These are phyloP conservation scores for Coemansia sp. DNA, from an alignment of 192 early-diverging fungal genomes.

Conservation along the genomic window DNA sequence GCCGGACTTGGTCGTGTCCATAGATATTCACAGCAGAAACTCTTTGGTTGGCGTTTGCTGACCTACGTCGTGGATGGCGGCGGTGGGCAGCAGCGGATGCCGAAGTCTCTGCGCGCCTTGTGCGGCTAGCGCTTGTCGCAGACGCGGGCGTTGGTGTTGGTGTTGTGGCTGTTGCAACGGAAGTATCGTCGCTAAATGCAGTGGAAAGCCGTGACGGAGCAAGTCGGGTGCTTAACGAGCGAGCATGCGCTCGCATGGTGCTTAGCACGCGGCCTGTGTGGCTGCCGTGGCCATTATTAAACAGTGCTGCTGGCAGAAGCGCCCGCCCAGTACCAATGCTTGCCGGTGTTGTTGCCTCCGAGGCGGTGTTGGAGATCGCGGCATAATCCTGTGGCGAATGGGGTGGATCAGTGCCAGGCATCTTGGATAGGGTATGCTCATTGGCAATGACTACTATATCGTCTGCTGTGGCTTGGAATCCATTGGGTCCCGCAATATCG, in stretches of 20 bases:
- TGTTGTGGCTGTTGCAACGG: constrained; percentile 1
- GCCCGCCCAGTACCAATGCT: constrained; percentile 24
- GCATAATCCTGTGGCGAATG: background rate
- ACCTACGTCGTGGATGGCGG: constrained; percentile 10
- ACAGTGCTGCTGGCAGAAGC: constrained; percentile 6
- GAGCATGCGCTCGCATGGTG: constrained; percentile 39
- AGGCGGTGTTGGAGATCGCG: constrained; percentile 3
- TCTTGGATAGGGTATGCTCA: background rate
- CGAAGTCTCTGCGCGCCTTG: constrained; percentile 18
- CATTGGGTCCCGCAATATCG: background rate
- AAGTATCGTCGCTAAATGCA: constrained; percentile 26
- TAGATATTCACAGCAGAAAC: constrained; percentile 24
- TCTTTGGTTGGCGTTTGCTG: constrained; percentile 5
- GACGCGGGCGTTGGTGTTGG: constrained; percentile 1
- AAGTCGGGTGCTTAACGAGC: constrained; percentile 39
- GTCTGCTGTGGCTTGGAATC: background rate
- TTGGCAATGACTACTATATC: background rate
- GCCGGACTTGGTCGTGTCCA: constrained; percentile 32
- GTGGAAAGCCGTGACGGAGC: constrained; percentile 26
- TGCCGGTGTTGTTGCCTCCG: constrained; percentile 23
- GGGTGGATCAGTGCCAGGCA: background rate
- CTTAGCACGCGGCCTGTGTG: constrained; percentile 14
- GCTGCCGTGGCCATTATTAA: background rate
- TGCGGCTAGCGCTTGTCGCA: constrained; percentile 5
- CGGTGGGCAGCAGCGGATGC: background rate